Percentiles rank a stretch among this genome's conserved stretches.
phyloP scores from a whole-genome alignment of 169 alveolate genomes.

The Eimeria mitis region DNA sequence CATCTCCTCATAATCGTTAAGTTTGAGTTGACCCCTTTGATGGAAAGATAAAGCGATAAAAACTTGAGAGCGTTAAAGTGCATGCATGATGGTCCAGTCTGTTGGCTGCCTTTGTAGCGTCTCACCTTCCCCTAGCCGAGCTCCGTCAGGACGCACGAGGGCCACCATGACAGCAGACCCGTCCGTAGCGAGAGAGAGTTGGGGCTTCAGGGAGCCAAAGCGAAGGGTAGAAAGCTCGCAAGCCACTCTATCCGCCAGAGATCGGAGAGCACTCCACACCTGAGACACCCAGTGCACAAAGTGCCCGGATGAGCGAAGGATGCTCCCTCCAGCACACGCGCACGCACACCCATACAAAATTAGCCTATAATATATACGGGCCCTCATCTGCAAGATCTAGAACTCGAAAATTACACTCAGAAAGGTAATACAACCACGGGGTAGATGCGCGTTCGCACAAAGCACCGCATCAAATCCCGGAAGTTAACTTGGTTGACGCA shows the following conservation, averaged over 20 bases:
- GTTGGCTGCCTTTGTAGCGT: not conserved
- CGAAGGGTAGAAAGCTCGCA: slow-evolving; percentile 68
- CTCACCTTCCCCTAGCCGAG: slow-evolving; percentile 59
- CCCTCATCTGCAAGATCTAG: not conserved
- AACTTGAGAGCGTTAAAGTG: not conserved
- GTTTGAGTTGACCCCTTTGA: not conserved
- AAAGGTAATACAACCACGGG: no score
- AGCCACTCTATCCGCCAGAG: slow-evolving; percentile 68
- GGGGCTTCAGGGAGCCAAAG: slow-evolving; percentile 57
- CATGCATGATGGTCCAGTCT: not conserved
- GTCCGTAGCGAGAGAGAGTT: slow-evolving; percentile 13
- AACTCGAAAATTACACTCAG: not conserved
- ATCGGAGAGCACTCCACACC: slow-evolving; percentile 52
- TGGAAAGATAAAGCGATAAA: not conserved
- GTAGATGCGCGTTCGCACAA: not conserved
- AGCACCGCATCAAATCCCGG: not conserved
- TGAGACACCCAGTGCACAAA: not conserved
- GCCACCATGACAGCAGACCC: slow-evolving; percentile 71
- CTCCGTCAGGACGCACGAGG: slow-evolving; percentile 53
- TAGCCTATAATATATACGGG: not conserved
- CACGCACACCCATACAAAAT: not conserved
- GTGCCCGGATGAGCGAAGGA: not conserved
- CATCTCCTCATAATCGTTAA: not conserved
- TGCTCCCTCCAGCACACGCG: not conserved
- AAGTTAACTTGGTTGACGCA: not conserved